Evolutionary conservation across 1,284 basidiomycete species (phyloP).

Genomic region (Xanthoconium separans): DNA sequence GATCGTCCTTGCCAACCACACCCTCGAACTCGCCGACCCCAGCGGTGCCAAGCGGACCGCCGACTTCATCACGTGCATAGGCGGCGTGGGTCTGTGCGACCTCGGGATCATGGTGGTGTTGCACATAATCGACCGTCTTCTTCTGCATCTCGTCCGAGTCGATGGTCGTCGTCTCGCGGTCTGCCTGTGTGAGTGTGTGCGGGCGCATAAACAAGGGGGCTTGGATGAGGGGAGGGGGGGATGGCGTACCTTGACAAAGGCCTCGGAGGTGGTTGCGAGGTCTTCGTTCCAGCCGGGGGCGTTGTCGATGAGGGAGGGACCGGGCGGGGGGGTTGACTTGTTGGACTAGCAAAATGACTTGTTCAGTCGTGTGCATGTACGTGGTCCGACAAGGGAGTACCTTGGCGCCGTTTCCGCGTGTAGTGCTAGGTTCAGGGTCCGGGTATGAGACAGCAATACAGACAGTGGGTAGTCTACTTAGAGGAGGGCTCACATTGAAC

Average conservation of each 20-base stretch:
- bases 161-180: conserved; percentile 15
- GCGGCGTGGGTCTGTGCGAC: conserved; percentile 35
- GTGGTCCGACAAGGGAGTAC: conserved; percentile 28
- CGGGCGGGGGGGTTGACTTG: conserved; percentile 45
- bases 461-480: not conserved
- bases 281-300: conserved; percentile 77
- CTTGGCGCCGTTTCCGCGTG: conserved; percentile 58
- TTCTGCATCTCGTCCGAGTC: conserved; percentile 33
- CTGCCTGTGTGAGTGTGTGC: conserved; percentile 19
- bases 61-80: conserved; percentile 42
- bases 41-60: conserved; percentile 41
- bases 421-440: not conserved
- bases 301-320: conserved; percentile 47
- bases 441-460: not conserved
- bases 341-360: conserved; percentile 45
- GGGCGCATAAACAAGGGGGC: conserved; percentile 1
- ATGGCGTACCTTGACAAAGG: conserved; percentile 57
- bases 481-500: conserved; percentile 7
- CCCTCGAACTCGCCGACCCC: conserved; percentile 35
- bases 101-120: conserved; percentile 36
- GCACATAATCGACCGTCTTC: conserved; percentile 41
- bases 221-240: not conserved
- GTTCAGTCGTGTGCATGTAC: not conserved
- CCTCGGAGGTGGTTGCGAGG: conserved; percentile 68
- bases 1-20: conserved; percentile 30